Evolutionary conservation across 495 filamentous ascomycete genomes (phyloP).

Genomic region (Tetracladium marchalianum): DNA sequence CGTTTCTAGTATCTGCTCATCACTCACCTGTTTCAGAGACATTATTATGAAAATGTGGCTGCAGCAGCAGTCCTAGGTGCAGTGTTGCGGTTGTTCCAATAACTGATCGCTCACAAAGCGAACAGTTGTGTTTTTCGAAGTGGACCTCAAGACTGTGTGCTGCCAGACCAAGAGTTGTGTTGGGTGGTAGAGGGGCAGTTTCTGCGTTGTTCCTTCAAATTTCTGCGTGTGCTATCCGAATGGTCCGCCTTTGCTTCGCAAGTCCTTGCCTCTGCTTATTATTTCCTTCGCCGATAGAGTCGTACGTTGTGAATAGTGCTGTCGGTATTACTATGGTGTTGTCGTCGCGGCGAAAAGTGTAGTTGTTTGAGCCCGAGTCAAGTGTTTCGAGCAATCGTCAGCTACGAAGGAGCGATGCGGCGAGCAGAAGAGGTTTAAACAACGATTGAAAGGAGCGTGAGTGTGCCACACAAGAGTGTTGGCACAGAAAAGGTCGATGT

Average conservation of each 20-base stretch:
- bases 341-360: not conserved
- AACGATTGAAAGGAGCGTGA: conserved; percentile 4
- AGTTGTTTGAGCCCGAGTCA: not conserved
- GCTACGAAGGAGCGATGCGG: conserved; percentile 5
- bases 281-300: not conserved
- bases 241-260: not conserved
- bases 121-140: conserved; percentile 12
- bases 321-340: conserved; percentile 10
- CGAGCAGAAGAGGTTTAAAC: not conserved
- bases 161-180: not conserved
- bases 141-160: conserved; percentile 11
- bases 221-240: too few species aligned
- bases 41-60: conserved; percentile 28
- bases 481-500: conserved; percentile 3
- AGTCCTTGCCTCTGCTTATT: not conserved
- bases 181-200: not conserved
- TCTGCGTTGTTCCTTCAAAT: not conserved
- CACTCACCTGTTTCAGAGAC: conserved; percentile 69
- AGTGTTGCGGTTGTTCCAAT: conserved; percentile 1
- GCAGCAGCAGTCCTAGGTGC: too few species aligned
- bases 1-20: not conserved
- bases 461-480: not conserved
- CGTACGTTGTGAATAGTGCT: not conserved
- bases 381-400: conserved; percentile 7
- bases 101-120: conserved; percentile 18